Conservation (phyloP, 2,329 filamentous ascomycete genomes). For the Colletotrichum sp. region DNA sequence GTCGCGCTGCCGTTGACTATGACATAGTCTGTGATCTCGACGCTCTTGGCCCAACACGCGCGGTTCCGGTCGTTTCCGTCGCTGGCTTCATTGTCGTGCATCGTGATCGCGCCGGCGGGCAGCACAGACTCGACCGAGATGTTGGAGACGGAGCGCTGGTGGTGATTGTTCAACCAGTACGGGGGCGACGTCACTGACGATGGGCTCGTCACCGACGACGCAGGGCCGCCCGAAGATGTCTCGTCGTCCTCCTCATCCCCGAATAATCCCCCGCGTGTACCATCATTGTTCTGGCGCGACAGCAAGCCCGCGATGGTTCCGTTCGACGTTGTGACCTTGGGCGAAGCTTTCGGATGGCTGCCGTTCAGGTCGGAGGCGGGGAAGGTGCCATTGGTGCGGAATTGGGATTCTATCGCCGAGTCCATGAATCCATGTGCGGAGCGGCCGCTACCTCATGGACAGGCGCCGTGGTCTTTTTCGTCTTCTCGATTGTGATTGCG, state of each 20-base stretch:
- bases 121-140: conserved; percentile 55
- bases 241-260: conserved; percentile 14
- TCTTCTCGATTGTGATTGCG: not conserved
- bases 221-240: not conserved
- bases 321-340: not conserved
- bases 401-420: conserved; percentile 19
- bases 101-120: conserved; percentile 60
- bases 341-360: not conserved
- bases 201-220: conserved; percentile 16
- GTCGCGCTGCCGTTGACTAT: conserved; percentile 61
- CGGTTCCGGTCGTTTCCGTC: conserved; percentile 56
- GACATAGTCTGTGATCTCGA: conserved; percentile 62
- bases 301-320: conserved; percentile 1
- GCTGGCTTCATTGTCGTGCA: conserved; percentile 66
- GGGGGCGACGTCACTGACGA: conserved; percentile 43
- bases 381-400: conserved; percentile 12
- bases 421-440: conserved; percentile 23
- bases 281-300: conserved; percentile 14
- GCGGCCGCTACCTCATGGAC: conserved; percentile 17
- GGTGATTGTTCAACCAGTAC: conserved; percentile 44
- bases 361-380: conserved; percentile 7
- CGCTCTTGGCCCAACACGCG: conserved; percentile 70
- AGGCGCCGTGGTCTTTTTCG: not conserved
- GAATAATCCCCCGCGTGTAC: conserved; percentile 2
- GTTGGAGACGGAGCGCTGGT: conserved; percentile 41